Evolutionary conservation across 306 rosid genomes (phyloP).

Genomic region (Quercus engelmannii): DNA sequence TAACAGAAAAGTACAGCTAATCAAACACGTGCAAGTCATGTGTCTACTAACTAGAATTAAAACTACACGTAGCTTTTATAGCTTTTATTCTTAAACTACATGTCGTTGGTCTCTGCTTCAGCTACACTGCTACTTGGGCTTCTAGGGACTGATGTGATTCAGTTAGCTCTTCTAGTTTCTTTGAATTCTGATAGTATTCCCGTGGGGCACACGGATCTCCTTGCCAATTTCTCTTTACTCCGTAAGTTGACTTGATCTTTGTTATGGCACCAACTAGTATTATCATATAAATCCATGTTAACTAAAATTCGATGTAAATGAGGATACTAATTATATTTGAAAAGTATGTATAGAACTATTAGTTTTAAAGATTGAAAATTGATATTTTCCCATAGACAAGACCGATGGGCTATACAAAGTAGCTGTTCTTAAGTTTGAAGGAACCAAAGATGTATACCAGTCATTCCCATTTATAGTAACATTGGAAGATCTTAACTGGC

Average conservation of each 20-base stretch:
- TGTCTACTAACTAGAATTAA: no score
- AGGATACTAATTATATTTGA: neutral
- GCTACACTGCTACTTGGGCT: no score
- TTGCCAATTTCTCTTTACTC: conserved; percentile 43
- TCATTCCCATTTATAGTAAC: conserved; percentile 30
- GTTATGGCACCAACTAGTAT: conserved; percentile 44
- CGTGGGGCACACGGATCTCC: conserved; percentile 60
- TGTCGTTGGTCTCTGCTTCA: no score
- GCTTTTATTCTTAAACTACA: no score
- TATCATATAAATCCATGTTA: neutral
- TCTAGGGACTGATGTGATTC: no score
- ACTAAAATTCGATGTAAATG: neutral
- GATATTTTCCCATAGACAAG: neutral
- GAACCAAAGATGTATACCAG: conserved; percentile 21
- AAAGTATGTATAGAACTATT: neutral
- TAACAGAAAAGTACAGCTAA: no score
- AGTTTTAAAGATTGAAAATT: conserved; percentile 8
- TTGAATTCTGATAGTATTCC: no score
- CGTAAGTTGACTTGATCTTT: conserved; percentile 46
- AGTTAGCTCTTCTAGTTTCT: no score
- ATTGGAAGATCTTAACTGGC: conserved; percentile 33
- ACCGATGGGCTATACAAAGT: neutral
- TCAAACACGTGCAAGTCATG: no score
- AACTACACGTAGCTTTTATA: no score
- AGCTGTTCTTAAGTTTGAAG: neutral